Evolutionary conservation across 768 basidiomycete species (phyloP).

Genomic region (Mycena indigotica): DNA sequence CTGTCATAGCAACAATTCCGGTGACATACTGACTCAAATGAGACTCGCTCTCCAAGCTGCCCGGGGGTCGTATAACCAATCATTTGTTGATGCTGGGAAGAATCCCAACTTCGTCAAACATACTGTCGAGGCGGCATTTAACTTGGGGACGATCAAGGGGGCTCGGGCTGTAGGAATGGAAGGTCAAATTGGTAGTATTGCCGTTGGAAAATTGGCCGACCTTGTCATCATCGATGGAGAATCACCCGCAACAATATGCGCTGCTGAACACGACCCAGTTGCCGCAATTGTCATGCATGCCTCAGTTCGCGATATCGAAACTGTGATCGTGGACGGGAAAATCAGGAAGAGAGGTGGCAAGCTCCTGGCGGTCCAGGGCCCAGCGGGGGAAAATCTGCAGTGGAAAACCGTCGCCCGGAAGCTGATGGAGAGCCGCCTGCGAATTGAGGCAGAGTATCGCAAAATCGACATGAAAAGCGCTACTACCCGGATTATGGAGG

Average conservation of each 20-base stretch:
- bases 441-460: background rate
- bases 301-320: conserved; percentile 19
- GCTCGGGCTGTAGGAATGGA: conserved; percentile 19
- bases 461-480: background rate
- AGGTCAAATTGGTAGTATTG: conserved; percentile 12
- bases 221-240: conserved; percentile 12
- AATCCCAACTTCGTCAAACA: background rate
- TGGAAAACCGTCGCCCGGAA: conserved; percentile 4
- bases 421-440: background rate
- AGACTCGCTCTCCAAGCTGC: conserved; percentile 18
- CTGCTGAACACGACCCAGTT: conserved; percentile 16
- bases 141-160: conserved; percentile 17
- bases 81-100: conserved; percentile 7
- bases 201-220: conserved; percentile 16
- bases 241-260: conserved; percentile 13
- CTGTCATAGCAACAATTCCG: conserved; percentile 19
- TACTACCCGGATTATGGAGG: background rate
- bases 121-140: conserved; percentile 15
- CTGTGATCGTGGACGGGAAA: conserved; percentile 20
- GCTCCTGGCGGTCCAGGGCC: conserved; percentile 7
- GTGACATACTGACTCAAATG: conserved; percentile 20
- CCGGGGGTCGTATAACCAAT: conserved; percentile 4
- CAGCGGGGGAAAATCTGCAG: background rate
- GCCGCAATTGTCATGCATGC: conserved; percentile 19
- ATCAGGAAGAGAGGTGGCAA: conserved; percentile 13